Conservation (phyloP, 306 rosid genomes). For the Dicorynia guianensis region DNA sequence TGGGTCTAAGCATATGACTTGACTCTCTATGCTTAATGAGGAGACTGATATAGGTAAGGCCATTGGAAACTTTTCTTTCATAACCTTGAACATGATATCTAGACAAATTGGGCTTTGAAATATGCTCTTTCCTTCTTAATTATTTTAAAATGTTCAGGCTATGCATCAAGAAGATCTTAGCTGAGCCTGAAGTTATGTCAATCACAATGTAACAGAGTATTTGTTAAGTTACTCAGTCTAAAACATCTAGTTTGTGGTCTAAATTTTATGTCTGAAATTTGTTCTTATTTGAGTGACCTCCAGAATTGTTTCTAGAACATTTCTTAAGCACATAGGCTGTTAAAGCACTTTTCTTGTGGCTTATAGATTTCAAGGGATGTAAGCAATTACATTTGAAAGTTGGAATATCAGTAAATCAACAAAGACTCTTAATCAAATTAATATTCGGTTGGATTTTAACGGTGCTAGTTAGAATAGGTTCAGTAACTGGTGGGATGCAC, state of each 20-base stretch:
- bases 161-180: not conserved
- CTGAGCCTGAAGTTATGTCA: not conserved
- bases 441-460: not conserved
- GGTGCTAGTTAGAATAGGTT: not conserved
- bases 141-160: not conserved
- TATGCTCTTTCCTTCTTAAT: not conserved
- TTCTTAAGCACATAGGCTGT: not conserved
- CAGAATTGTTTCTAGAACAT: slow-evolving; percentile 13
- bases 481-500: not conserved
- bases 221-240: not conserved
- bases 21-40: not conserved
- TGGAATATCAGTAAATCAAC: not conserved
- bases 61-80: not conserved
- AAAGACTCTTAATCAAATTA: not conserved
- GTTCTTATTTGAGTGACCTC: slow-evolving; percentile 1
- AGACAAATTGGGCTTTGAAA: not conserved
- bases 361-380: not conserved
- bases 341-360: not conserved
- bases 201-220: not conserved
- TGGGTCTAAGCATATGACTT: not conserved
- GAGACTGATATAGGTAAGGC: not conserved
- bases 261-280: too few relatives aligned
- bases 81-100: not conserved
- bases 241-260: too few relatives aligned
- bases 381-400: not conserved